Conservation (phyloP, 768 basidiomycete genomes). For the Pleurotus salmoneostramineus region DNA sequence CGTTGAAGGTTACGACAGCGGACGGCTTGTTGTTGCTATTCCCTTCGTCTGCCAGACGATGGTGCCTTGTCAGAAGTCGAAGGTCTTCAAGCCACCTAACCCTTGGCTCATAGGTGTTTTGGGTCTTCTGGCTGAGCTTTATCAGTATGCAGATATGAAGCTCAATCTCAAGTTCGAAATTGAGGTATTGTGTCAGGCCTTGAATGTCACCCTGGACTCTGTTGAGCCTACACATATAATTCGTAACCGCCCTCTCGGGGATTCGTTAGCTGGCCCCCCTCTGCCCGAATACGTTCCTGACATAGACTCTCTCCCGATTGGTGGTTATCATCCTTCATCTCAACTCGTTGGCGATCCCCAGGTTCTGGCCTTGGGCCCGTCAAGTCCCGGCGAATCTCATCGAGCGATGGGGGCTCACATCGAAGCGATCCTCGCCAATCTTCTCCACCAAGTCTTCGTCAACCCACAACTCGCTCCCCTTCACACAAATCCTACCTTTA, state of each 20-base stretch:
- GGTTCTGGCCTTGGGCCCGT: constrained; percentile 55
- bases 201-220: constrained; percentile 82
- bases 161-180: constrained; percentile 98
- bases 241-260: constrained; percentile 66
- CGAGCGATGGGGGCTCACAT: constrained; percentile 73
- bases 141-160: constrained; percentile 94
- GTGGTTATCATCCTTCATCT: constrained; percentile 55
- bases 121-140: constrained; percentile 89
- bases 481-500: constrained; percentile 78
- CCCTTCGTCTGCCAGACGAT: constrained; percentile 98
- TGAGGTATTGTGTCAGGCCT: constrained; percentile 90
- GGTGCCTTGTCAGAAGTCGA: constrained; percentile 85
- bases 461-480: constrained; percentile 72
- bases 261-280: constrained; percentile 53
- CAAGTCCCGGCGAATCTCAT: constrained; percentile 60
- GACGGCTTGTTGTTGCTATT: constrained; percentile 88
- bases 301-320: constrained; percentile 76
- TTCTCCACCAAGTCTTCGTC: constrained; percentile 74
- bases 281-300: constrained; percentile 79
- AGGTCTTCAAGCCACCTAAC: constrained; percentile 93
- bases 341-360: constrained; percentile 47
- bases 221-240: constrained; percentile 83
- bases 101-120: constrained; percentile 98
- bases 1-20: constrained; percentile 90
- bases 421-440: constrained; percentile 69